Conservation (phyloP, 1,284 basidiomycete genomes). For the Sporisorium sorghi region DNA sequence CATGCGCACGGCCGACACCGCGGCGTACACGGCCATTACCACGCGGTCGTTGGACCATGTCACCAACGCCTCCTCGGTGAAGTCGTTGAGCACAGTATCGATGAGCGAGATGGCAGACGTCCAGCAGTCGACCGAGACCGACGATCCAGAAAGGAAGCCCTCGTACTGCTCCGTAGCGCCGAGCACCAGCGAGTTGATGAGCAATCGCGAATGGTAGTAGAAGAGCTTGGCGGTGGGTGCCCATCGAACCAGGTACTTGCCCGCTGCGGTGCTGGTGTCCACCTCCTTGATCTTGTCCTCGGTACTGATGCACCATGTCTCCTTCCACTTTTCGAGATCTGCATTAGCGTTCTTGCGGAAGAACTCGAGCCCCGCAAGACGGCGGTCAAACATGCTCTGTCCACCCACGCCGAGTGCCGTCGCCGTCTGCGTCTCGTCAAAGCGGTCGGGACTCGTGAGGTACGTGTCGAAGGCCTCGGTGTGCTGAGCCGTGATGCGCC, state of each 20-base stretch:
- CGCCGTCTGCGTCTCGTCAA: conserved; percentile 48
- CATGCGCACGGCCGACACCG: conserved; percentile 57
- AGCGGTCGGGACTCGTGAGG: conserved; percentile 43
- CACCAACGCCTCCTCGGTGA: conserved; percentile 46
- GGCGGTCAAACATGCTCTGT: conserved; percentile 48
- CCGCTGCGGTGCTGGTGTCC: conserved; percentile 49
- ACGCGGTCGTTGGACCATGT: conserved; percentile 58
- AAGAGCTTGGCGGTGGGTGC: conserved; percentile 53
- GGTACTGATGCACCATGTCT: conserved; percentile 59
- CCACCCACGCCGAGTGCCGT: conserved; percentile 46
- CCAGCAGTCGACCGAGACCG: conserved; percentile 59
- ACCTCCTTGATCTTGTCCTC: conserved; percentile 55
- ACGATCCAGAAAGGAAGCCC: conserved; percentile 33
- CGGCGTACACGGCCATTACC: conserved; percentile 61
- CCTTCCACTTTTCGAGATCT: conserved; percentile 61
- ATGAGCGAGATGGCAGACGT: conserved; percentile 53
- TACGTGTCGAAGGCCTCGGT: conserved; percentile 52
- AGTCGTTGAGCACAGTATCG: conserved; percentile 56
- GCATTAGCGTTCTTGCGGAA: conserved; percentile 55
- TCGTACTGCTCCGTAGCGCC: conserved; percentile 55
- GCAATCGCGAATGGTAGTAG: conserved; percentile 57
- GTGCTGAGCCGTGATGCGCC: conserved; percentile 53
- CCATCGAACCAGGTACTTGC: conserved; percentile 60
- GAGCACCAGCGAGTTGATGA: conserved; percentile 59
- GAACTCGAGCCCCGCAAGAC: conserved; percentile 51